phyloP scores from a whole-genome alignment of 2,329 filamentous ascomycete genomes.

The Colletotrichum sp. region DNA sequence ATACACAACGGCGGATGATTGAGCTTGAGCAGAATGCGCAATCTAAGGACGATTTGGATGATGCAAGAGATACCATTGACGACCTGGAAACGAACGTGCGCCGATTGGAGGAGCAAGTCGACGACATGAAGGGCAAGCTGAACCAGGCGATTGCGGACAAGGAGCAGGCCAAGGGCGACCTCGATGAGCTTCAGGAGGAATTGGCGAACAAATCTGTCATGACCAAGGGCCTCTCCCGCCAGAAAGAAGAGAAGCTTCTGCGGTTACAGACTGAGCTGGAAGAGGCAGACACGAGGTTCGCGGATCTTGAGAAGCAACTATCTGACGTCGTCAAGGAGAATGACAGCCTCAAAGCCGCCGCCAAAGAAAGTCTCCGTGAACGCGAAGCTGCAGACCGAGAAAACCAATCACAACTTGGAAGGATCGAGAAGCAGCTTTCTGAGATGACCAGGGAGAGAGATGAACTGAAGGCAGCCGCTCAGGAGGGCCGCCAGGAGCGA shows the following conservation, averaged over 20 bases:
- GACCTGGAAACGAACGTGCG: conserved; percentile 62
- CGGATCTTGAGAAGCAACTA: conserved; percentile 57
- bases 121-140: conserved; percentile 59
- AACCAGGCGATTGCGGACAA: conserved; percentile 60
- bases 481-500: conserved; percentile 49
- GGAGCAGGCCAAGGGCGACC: conserved; percentile 61
- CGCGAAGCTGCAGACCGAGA: conserved; percentile 44
- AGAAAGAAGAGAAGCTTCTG: conserved; percentile 74
- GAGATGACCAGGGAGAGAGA: conserved; percentile 52
- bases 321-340: conserved; percentile 51
- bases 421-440: conserved; percentile 55
- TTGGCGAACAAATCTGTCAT: conserved; percentile 80
- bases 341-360: conserved; percentile 46
- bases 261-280: conserved; percentile 72
- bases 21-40: conserved; percentile 64
- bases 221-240: conserved; percentile 75
- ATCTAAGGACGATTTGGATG: conserved; percentile 55
- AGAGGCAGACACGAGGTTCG: conserved; percentile 52
- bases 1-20: conserved; percentile 52
- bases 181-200: conserved; percentile 75
- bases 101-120: conserved; percentile 56
- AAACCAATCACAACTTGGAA: conserved; percentile 44
- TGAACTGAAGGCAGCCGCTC: conserved; percentile 48
- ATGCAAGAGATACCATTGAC: conserved; percentile 63
- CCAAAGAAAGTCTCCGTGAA: conserved; percentile 49